Evolutionary conservation across 2,329 filamentous ascomycete species (phyloP).

Genomic region (Fusarium kyushuense): DNA sequence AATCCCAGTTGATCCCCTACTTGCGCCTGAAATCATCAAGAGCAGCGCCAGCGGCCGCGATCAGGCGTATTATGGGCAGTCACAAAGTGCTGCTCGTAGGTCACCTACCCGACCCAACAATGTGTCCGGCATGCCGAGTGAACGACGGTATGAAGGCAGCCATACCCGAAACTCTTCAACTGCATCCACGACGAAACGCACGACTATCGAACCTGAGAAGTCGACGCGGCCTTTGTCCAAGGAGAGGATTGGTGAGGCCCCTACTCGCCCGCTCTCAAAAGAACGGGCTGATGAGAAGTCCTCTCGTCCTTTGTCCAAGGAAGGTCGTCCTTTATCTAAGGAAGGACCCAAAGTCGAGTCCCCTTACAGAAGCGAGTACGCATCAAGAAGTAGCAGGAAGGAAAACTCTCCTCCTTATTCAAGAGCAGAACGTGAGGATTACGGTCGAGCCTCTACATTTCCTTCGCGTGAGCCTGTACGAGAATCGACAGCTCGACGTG

Average conservation of each 20-base stretch:
- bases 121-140: conserved; percentile 46
- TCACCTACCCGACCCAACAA: conserved; percentile 51
- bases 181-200: conserved; percentile 47
- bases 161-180: conserved; percentile 46
- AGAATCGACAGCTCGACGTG: conserved; percentile 29
- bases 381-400: conserved; percentile 47
- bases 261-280: conserved; percentile 50
- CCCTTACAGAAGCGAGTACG: conserved; percentile 46
- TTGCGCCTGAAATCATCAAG: conserved; percentile 60
- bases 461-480: conserved; percentile 27
- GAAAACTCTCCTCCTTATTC: conserved; percentile 50
- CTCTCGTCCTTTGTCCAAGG: conserved; percentile 51
- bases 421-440: conserved; percentile 42
- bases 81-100: conserved; percentile 32
- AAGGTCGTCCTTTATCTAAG: conserved; percentile 52
- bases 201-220: conserved; percentile 47
- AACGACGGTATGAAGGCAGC: conserved; percentile 45
- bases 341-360: conserved; percentile 45
- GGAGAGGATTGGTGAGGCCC: conserved; percentile 46
- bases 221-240: conserved; percentile 49
- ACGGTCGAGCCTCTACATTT: conserved; percentile 25
- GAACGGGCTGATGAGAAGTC: conserved; percentile 47
- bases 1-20: conserved; percentile 50
- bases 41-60: conserved; percentile 58
- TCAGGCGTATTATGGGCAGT: conserved; percentile 52